These are phyloP conservation scores for Amoebophrya sp. DNA, from an alignment of 169 alveolate species.

Conservation along the genomic window DNA sequence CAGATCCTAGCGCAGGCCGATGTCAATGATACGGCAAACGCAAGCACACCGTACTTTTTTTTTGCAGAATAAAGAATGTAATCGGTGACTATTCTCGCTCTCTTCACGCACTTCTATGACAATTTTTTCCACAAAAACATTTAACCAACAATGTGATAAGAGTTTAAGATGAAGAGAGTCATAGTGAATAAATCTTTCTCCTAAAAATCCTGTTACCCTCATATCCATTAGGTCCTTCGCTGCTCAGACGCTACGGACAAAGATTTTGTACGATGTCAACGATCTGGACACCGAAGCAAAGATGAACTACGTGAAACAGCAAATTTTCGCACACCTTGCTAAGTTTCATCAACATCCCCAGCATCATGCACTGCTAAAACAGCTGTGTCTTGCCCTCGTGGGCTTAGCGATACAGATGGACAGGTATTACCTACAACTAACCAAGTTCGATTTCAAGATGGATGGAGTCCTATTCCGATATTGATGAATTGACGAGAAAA, in stretches of 20 bases:
- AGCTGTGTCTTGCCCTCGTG: neutral
- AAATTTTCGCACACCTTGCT: neutral
- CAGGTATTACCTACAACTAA: too few relatives aligned
- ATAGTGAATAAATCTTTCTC: neutral
- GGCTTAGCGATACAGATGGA: neutral
- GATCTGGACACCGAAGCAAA: neutral
- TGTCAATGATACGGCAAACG: neutral
- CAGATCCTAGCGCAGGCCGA: neutral
- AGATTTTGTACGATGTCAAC: neutral
- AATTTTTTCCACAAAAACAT: neutral
- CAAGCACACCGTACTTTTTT: neutral
- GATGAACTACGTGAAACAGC: neutral
- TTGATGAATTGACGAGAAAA: too few relatives aligned
- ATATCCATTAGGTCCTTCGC: neutral
- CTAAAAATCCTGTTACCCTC: too few relatives aligned
- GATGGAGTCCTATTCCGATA: too few relatives aligned
- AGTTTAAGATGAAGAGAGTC: neutral
- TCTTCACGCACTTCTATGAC: neutral
- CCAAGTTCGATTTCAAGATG: too few relatives aligned
- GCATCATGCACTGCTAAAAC: neutral
- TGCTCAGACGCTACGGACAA: neutral
- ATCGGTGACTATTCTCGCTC: neutral
- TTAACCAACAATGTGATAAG: neutral
- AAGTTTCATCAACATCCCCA: neutral
- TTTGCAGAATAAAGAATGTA: neutral